Conservation (phyloP, 345 rosid species). For the Sonneratia caseolaris region DNA sequence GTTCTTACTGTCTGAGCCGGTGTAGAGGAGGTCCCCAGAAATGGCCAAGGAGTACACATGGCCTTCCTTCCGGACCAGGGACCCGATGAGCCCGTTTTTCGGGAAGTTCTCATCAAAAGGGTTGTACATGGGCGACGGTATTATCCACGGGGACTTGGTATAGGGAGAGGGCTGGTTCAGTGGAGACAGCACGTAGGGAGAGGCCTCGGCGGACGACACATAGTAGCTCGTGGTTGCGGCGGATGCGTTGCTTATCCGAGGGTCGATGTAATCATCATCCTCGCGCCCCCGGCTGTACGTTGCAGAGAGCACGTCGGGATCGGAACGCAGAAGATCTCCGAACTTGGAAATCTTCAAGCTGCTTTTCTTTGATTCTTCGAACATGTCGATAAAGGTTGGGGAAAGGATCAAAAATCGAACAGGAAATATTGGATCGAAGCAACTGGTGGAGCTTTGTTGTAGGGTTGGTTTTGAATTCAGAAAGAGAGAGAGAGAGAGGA, state of each 20-base stretch:
- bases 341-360: slow-evolving; percentile 36
- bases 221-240: slow-evolving; percentile 20
- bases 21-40: slow-evolving; percentile 8
- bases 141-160: slow-evolving; percentile 18
- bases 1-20: slow-evolving; percentile 13
- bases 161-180: slow-evolving; percentile 19
- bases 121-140: slow-evolving; percentile 7
- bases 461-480: background rate
- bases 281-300: slow-evolving; percentile 14
- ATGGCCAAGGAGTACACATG: slow-evolving; percentile 12
- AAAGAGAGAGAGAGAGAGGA: background rate
- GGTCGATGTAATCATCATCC: slow-evolving; percentile 8
- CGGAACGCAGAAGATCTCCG: slow-evolving; percentile 46
- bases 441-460: background rate
- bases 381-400: slow-evolving; percentile 1
- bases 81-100: slow-evolving; percentile 26
- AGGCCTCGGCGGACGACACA: slow-evolving; percentile 26
- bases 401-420: background rate
- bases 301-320: slow-evolving; percentile 16
- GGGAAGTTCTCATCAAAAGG: slow-evolving; percentile 5
- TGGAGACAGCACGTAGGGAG: slow-evolving; percentile 13
- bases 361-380: slow-evolving; percentile 9
- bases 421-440: too few species aligned
- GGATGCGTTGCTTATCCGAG: slow-evolving; percentile 26
- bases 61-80: slow-evolving; percentile 14